A percentile compares a stretch with the other conserved stretches of the same genome.
Conservation (phyloP, 2,329 filamentous ascomycete species). For the Aspergillus piperis region DNA sequence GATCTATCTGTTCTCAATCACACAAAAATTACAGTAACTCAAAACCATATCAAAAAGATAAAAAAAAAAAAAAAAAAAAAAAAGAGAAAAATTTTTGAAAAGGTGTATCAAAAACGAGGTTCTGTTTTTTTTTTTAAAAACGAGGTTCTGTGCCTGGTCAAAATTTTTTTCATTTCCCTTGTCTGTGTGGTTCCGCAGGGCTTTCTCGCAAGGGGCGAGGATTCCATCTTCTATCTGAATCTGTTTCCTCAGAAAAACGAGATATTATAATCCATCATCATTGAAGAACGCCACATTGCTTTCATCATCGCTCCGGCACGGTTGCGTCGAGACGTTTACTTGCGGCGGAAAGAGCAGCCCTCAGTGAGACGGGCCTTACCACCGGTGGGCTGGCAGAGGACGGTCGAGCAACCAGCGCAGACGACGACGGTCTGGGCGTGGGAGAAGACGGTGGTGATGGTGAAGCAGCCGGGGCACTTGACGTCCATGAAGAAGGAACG, state of each 20-base stretch:
- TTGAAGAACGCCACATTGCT: constrained; percentile 40
- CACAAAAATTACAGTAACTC: too few species aligned
- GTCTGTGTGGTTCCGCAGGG: constrained; percentile 57
- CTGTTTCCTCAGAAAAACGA: constrained; percentile 31
- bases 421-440: constrained; percentile 99
- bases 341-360: constrained; percentile 99
- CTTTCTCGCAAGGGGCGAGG: constrained; percentile 44
- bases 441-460: constrained; percentile 99
- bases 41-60: too few species aligned
- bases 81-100: constrained; percentile 38
- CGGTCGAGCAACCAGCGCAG: constrained; percentile 99
- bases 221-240: constrained; percentile 54
- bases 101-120: constrained; percentile 18
- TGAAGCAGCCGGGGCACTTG: constrained; percentile 99
- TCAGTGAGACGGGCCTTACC: constrained; percentile 98
- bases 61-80: background rate
- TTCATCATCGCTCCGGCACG: constrained; percentile 33
- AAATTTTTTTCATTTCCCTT: constrained; percentile 56
- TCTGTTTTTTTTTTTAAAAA: constrained; percentile 18
- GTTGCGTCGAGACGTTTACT: constrained; percentile 63
- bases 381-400: constrained; percentile 99
- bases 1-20: too few species aligned
- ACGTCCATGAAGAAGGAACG: constrained; percentile 99
- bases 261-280: constrained; percentile 29
- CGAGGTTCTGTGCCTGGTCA: constrained; percentile 46